Base-by-base conservation (phyloP, 768 basidiomycete genomes). In the Leccinum olivaceopallidum region DNA sequence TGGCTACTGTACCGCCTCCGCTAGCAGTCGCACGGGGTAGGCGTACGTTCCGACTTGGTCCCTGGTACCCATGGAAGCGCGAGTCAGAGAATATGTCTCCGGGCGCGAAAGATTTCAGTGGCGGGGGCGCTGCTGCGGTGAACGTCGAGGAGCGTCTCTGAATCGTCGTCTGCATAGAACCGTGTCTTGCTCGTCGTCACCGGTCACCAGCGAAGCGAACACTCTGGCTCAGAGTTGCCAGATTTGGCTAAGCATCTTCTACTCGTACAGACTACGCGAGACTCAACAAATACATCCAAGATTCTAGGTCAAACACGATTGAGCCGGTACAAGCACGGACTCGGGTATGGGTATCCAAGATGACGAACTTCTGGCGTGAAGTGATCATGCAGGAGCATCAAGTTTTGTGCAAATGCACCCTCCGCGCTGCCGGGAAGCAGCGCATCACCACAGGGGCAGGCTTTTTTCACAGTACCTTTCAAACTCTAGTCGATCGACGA, bases 1-100 rank as follows among this genome's bases (percentile, higher is more conserved):
- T 85, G 24, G 88, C 81, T 49, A 93, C 83, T 2, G 84, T 76
- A 0, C 88, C 89, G 36, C 87, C 87, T 53, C 90, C 88, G 60
- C 71, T 77, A 2, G 84, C 73, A 24, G 85, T 82, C 26, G 82
- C 86, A n/a, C 86, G 80, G 13, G 79, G 77, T 16, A 89, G 73
- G 14, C 85, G 85, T 24, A 87, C 86, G 63, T 78, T 83, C 36
- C 86, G 80, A 20, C 71, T 72, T 1, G 80, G 77, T 20, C 80
- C 81, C 39, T 75, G 73, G 50, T 75, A 76, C 3, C 81, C 81
- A 60, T 82, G 79, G 30, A 71, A 67, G 16, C 81, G 77, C 2
- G 79, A 71, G 56, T 81, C 80, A 1, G 78, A 77, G 59, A 75
- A 81, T 1, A 75, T 39, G 6, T 79, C 77, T 3, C 66, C 59